Evolutionary conservation across 108 stramenopile genomes (phyloP), one percentile per base, ranked within the genome.

Genomic region (Heterococcus sp.): DNA sequence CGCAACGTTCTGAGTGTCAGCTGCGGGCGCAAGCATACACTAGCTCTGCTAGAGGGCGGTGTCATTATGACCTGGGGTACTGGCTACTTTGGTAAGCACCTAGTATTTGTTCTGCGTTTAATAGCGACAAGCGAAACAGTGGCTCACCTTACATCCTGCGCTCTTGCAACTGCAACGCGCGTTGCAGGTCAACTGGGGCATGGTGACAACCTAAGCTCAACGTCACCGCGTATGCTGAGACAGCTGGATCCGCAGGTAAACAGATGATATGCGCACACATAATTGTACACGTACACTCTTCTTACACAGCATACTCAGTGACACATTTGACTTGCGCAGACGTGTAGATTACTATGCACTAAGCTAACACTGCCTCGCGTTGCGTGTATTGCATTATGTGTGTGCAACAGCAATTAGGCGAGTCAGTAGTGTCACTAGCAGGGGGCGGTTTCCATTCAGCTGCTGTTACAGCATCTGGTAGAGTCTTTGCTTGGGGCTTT

Each of bases 21-120:
- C 35, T 85, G 84, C 37, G 84, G 84, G 3, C 68, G 84, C 3
- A 83, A 83, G 69, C 84, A 85, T 68, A 84, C 76, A 2, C 37
- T 85, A 72, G 84, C 84, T 2, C 78, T 85, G 35, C 83, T 85
- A 83, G 83, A 83, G 3, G 84, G 84, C 35, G 84, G 79, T 32
- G 64, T 81, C 35, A 76, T 85, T 26, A 84, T 84, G 83, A 84
- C 79, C 2, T 85, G 84, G 84, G 84, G 84, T 0, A 84, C 75
- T 31, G 81, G 84, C 3, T 75, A 84, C 34, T 77, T 82, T 30
- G 79, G 72, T 28, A 30, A 73, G 21, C 67, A 28, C 46, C 46
- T 58, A n/a, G n/a, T n/a, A n/a, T n/a, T n/a, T n/a, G n/a, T n/a
- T n/a, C n/a, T n/a, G n/a, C n/a, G n/a, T n/a, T n/a, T n/a, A n/a